Evolutionary conservation across 2,329 filamentous ascomycete species (phyloP).

Genomic region (Ophiocordyceps camponoti-leonardi): DNA sequence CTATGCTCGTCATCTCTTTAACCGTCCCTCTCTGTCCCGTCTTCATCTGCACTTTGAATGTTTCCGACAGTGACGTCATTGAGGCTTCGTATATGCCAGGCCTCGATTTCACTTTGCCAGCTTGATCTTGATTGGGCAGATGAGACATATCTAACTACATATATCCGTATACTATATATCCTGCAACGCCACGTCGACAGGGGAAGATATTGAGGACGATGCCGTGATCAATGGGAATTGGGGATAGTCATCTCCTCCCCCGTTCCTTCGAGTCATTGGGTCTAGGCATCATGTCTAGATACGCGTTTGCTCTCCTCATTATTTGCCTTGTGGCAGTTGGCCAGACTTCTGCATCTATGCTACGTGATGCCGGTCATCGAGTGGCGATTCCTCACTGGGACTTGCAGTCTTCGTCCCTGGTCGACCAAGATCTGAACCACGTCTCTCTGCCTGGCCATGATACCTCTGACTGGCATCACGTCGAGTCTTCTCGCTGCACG

Average conservation of each 20-base stretch:
- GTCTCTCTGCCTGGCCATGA: slow-evolving; percentile 26
- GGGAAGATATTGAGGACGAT: neutral
- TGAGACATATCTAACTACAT: too few species aligned
- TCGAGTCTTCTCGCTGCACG: slow-evolving; percentile 28
- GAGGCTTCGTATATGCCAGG: neutral
- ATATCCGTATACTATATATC: too few species aligned
- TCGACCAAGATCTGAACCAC: slow-evolving; percentile 14
- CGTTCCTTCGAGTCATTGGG: neutral
- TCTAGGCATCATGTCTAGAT: slow-evolving; percentile 2
- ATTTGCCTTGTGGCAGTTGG: slow-evolving; percentile 1
- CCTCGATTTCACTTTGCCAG: neutral
- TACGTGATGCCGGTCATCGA: slow-evolving; percentile 8
- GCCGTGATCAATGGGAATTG: too few species aligned
- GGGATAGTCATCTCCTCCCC: neutral
- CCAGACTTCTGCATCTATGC: slow-evolving; percentile 6
- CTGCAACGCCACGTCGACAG: too few species aligned
- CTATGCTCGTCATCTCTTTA: too few species aligned
- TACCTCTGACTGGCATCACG: slow-evolving; percentile 32
- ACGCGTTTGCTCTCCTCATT: slow-evolving; percentile 1
- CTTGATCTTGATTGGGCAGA: neutral
- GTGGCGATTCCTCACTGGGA: slow-evolving; percentile 27
- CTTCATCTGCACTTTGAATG: neutral
- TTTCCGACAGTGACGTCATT: neutral
- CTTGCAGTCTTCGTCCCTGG: slow-evolving; percentile 25
- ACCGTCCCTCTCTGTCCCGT: neutral